phyloP scores from a whole-genome alignment of 768 basidiomycete species.

The Mycena kentingensis region DNA sequence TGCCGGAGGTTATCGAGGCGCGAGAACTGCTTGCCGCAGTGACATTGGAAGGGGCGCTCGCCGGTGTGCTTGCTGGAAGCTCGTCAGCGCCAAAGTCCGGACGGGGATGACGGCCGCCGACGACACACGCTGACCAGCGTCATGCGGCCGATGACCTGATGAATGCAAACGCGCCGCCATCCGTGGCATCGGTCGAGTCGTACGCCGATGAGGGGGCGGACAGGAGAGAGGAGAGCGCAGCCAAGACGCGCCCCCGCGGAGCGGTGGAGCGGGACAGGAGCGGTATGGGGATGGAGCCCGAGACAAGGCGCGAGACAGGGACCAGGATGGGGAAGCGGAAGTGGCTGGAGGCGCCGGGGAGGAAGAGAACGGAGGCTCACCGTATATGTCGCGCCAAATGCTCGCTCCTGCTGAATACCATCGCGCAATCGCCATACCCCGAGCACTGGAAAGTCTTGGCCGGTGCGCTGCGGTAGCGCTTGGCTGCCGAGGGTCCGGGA shows the following conservation, averaged over 20 bases:
- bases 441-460: constrained; percentile 76
- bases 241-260: background rate
- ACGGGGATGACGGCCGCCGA: background rate
- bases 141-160: background rate
- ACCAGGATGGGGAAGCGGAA: background rate
- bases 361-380: constrained; percentile 41
- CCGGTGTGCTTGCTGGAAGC: constrained; percentile 53
- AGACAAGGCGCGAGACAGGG: background rate
- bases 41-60: constrained; percentile 74
- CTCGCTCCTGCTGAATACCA: constrained; percentile 77
- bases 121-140: background rate
- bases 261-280: background rate
- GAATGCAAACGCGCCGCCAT: background rate
- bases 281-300: background rate
- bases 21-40: constrained; percentile 74
- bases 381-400: constrained; percentile 78
- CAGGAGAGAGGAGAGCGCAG: background rate
- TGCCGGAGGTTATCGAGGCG: constrained; percentile 78
- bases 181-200: background rate
- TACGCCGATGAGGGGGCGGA: background rate
- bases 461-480: constrained; percentile 60
- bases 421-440: constrained; percentile 74
- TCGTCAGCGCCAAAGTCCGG: background rate
- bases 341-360: background rate
- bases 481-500: constrained; percentile 23